phyloP scores from a whole-genome alignment of 495 filamentous ascomycete species.

The Penicillium turbatum region DNA sequence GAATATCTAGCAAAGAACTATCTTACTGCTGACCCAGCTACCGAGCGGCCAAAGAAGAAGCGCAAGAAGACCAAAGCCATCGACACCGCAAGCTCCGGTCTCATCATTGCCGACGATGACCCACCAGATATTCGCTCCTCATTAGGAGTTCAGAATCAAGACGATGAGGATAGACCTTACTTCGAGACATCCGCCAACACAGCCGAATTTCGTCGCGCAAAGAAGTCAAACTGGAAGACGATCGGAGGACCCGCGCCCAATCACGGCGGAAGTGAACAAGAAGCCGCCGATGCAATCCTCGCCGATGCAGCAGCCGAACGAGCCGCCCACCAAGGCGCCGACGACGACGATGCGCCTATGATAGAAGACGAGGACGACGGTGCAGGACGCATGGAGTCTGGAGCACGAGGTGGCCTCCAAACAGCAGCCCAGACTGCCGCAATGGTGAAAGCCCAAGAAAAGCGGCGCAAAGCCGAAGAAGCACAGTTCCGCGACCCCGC shows the following conservation, averaged over 20 bases:
- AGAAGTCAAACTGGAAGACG: conserved; percentile 75
- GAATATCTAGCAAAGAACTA: conserved; percentile 95
- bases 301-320: conserved; percentile 65
- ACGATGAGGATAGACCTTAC: conserved; percentile 38
- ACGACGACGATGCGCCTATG: conserved; percentile 45
- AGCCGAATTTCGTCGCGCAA: conserved; percentile 71
- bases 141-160: conserved; percentile 35
- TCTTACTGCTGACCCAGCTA: conserved; percentile 64
- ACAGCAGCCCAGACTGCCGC: conserved; percentile 69
- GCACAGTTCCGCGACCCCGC: conserved; percentile 37
- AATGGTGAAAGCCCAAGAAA: conserved; percentile 72
- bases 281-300: conserved; percentile 78
- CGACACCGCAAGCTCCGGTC: conserved; percentile 50
- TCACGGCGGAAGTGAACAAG: conserved; percentile 48
- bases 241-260: conserved; percentile 47
- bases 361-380: conserved; percentile 30
- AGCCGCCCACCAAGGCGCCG: conserved; percentile 35
- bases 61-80: conserved; percentile 79
- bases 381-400: conserved; percentile 66
- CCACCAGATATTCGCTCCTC: conserved; percentile 61
- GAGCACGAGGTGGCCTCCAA: conserved; percentile 81
- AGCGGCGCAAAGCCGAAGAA: conserved; percentile 39
- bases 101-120: conserved; percentile 92
- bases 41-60: conserved; percentile 65
- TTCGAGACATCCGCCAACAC: conserved; percentile 48